phyloP scores from a whole-genome alignment of 2,329 filamentous ascomycete genomes.

The Atkinsonella texensis region DNA sequence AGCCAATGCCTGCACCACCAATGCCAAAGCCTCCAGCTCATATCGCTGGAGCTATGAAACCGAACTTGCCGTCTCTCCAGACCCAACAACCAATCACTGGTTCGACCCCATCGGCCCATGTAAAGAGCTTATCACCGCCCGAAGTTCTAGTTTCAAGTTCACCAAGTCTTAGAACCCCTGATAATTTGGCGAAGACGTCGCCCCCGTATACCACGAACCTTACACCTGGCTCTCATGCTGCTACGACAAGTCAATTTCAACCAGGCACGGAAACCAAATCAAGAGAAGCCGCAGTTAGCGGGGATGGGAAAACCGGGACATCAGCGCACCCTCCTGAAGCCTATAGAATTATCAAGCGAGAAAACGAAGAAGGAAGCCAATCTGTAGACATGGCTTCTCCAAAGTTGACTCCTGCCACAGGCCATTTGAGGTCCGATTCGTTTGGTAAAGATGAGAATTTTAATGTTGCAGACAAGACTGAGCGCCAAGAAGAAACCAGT shows the following conservation, averaged over 20 bases:
- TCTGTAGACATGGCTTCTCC: constrained; percentile 46
- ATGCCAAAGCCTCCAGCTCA: neutral
- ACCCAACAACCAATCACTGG: constrained; percentile 1
- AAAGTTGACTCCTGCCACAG: constrained; percentile 27
- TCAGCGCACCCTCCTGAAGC: constrained; percentile 46
- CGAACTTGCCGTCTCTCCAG: constrained; percentile 7
- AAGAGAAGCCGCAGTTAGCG: neutral
- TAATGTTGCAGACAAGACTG: neutral
- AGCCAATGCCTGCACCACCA: constrained; percentile 15
- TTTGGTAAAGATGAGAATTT: neutral
- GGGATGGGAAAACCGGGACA: neutral
- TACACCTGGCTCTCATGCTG: neutral
- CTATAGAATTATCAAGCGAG: constrained; percentile 60
- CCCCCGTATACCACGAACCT: neutral
- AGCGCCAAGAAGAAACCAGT: neutral
- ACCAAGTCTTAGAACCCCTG: neutral
- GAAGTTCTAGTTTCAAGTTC: constrained; percentile 1
- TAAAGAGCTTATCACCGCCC: neutral
- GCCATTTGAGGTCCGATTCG: neutral
- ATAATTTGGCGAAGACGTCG: neutral
- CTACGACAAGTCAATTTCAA: neutral
- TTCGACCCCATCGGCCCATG: neutral
- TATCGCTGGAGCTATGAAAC: neutral
- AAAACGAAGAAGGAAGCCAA: constrained; percentile 35
- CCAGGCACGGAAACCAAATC: neutral